phyloP scores from a whole-genome alignment of 129 eudicot species.

The Saposhnikovia divaricata region DNA sequence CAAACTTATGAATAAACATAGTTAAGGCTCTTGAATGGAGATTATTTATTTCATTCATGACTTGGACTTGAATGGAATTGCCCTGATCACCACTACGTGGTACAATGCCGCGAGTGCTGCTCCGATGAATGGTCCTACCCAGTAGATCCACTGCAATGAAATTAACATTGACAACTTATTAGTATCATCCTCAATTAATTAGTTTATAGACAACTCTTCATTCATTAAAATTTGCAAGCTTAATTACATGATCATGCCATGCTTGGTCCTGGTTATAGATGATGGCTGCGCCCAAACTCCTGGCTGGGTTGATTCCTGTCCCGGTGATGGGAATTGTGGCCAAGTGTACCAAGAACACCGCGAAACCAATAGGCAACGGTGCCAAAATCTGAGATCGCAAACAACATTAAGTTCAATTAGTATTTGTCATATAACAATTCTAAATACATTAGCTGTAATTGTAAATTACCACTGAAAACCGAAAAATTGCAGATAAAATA shows the following conservation, averaged over 20 bases:
- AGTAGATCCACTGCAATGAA: slow-evolving; percentile 57
- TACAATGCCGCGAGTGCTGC: slow-evolving; percentile 61
- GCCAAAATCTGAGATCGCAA: slow-evolving; percentile 50
- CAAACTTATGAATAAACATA: neutral
- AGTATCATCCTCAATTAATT: neutral
- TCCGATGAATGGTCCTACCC: slow-evolving; percentile 68
- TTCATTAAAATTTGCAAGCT: neutral
- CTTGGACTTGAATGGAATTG: slow-evolving; percentile 48
- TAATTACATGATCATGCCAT: slow-evolving; percentile 66
- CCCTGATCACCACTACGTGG: slow-evolving; percentile 57
- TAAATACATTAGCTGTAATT: too few relatives aligned
- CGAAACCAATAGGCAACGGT: slow-evolving; percentile 83
- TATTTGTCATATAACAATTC: too few relatives aligned
- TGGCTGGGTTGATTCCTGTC: slow-evolving; percentile 71
- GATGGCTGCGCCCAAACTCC: slow-evolving; percentile 71
- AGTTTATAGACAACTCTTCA: neutral
- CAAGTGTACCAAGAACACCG: slow-evolving; percentile 76
- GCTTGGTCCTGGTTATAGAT: slow-evolving; percentile 55
- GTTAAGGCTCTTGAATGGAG: neutral
- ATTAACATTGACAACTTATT: neutral
- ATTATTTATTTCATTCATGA: neutral
- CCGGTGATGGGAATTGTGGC: slow-evolving; percentile 74
- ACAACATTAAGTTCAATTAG: neutral
- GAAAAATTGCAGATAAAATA: too few relatives aligned
- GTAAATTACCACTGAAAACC: too few relatives aligned